Base-by-base conservation (phyloP, 164 flowering plant species). In the Sextonia rubra region DNA sequence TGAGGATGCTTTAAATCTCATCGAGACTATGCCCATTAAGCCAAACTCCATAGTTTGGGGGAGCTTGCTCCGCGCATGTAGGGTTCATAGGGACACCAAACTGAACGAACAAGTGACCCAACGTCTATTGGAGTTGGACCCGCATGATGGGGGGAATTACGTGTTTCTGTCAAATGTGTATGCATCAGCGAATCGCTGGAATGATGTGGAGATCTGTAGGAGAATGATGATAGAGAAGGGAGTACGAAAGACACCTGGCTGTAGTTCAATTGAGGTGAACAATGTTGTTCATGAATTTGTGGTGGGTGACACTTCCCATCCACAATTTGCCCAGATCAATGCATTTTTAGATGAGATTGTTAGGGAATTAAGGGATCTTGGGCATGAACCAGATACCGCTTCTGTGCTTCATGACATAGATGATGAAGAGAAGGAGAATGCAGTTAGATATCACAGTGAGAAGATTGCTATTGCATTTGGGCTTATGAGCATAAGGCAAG, bases 401-500 rank as follows among this genome's bases (percentile, higher is more conserved):
- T 72, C 72, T 52, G 82, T 77, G 24, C 77, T 83, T 8, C 83
- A 80, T 78, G 82, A 84, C 70, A 80, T 84, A 27, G 84, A 82
- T 3, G 83, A 82, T 60, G 86, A 84, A 66, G 86, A 82, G 80
- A 84, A 82, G 75, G 86, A 81, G 76, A 76, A 63, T 71, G 74
- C 82, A 26, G 70, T 82, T 12, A 71, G 77, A 70, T 82, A 70
- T 71, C 86, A 82, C 27, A 82, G 83, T 25, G 86, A 84, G 80
- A 80, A 77, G 61, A 73, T 82, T 55, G 86, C 85, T 25, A 75
- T 84, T 55, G 86, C 82, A 70, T 83, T 80, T 74, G 85, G 82
- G 71, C 66, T 83, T 58, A 78, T 83, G 80, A 81, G 76, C 66
- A 76, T 75, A 15, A 72, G 77, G 4, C 74, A 72, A 18, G 85